Conservation (phyloP, 768 basidiomycete species). For the Macrolepiota dolichaula region DNA sequence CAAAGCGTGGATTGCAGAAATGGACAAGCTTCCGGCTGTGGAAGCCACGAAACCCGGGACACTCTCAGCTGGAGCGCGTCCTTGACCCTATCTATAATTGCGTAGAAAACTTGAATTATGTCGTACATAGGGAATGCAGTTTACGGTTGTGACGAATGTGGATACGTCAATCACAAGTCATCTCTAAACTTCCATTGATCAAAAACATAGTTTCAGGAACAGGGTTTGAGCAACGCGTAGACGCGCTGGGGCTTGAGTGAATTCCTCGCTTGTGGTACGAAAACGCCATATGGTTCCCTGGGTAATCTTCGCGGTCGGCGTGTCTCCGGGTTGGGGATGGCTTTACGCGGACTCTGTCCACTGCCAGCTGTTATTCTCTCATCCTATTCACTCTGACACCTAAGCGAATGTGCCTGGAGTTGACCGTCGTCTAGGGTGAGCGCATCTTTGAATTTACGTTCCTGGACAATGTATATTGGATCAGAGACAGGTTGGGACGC, state of each 20-base stretch:
- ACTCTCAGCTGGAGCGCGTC: conserved; percentile 23
- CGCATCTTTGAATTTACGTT: no score
- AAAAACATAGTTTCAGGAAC: background rate
- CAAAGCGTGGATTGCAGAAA: conserved; percentile 20
- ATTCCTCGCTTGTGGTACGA: background rate
- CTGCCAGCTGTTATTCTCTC: no score
- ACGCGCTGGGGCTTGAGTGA: background rate
- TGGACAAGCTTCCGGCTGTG: conserved; percentile 25
- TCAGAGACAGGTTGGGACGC: no score
- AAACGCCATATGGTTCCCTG: background rate
- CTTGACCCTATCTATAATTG: conserved; percentile 11
- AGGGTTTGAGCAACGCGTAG: background rate
- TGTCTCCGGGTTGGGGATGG: no score
- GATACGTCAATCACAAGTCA: background rate
- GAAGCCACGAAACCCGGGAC: conserved; percentile 24
- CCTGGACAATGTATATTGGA: no score
- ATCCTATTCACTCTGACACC: no score
- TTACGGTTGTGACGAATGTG: no score
- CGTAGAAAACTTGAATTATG: background rate
- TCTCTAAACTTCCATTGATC: background rate
- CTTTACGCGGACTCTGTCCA: no score
- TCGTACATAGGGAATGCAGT: background rate
- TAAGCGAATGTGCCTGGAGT: no score
- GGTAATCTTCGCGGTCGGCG: no score
- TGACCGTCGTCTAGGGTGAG: no score